Conservation (phyloP, 345 rosid species). For the Syzygium jambos region DNA sequence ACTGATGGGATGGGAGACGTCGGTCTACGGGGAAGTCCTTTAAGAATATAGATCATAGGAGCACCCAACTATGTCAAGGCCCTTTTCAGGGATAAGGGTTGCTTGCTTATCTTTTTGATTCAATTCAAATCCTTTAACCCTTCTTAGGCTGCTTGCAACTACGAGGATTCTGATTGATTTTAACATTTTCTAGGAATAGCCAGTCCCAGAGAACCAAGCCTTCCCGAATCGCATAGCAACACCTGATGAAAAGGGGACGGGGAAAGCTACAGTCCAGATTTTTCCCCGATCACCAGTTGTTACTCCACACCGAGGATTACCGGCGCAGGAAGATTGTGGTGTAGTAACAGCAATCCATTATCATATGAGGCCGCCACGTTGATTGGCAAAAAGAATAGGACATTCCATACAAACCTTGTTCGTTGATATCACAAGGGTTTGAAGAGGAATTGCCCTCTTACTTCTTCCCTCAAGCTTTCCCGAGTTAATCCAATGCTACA, state of each 20-base stretch:
- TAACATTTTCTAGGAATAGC: background rate
- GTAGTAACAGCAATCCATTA: background rate
- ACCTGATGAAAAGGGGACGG: background rate
- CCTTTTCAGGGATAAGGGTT: background rate
- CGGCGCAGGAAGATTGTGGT: background rate
- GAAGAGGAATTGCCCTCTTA: background rate
- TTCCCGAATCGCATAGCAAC: background rate
- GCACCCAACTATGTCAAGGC: background rate
- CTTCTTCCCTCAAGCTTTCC: background rate
- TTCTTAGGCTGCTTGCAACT: background rate
- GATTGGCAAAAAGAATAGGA: constrained; percentile 34
- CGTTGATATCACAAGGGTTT: background rate
- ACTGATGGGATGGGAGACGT: background rate
- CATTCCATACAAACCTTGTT: background rate
- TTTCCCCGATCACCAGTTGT: background rate
- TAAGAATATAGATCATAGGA: background rate
- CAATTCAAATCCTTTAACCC: background rate
- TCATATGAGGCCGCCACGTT: background rate
- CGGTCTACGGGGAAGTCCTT: background rate
- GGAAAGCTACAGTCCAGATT: background rate
- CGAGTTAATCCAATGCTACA: background rate
- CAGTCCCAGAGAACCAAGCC: background rate
- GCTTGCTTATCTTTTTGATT: background rate
- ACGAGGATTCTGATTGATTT: background rate
- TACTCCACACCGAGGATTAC: background rate